Evolutionary conservation across 2,329 filamentous ascomycete genomes (phyloP), one percentile per base, ranked within the genome.

Genomic region (Stemphylium vesicarium): DNA sequence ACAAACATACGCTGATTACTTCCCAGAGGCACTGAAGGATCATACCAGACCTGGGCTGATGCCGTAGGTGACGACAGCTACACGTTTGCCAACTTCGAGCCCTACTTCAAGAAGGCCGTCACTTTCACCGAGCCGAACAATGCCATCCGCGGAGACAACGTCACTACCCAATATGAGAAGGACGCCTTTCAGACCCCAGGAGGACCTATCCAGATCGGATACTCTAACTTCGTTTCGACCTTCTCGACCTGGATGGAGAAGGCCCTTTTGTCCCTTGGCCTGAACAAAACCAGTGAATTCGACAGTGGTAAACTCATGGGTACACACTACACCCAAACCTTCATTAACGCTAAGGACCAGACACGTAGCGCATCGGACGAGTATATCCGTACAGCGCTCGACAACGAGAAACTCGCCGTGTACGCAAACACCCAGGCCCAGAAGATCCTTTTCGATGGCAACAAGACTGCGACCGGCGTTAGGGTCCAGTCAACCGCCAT

Each of bases 401-500:
- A 45, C 6, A 29, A 42, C 2, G 16, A 35, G 10, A 10, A 52
- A 31, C 36, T 62, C 20, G 51, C 41, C 4, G 61, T 77, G 1
- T 77, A 74, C 47, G 62, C 62, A n/a, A 57, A 58, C 12, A 70
- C 73, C 9, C 54, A 72, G 20, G 75, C 69, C 0, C 66, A 69
- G 40, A 70, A 70, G 47, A 70, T 78, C 29, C 24, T 77, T 1
- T 77, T 78, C 54, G 52, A 74, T 39, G 38, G 26, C 3, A 52
- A 37, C 18, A 37, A 37, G 18, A 38, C 42, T 10, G 44, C 40
- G n/a, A 43, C 32, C 13, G 60, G 73, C 79, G 40, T 43, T 13
- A 32, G 40, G 26, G 76, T 81, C 31, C 46, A 80, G 1, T 77
- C 77, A 0, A 76, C 75, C 0, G 78, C 77, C 32, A 66, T 69